These are phyloP conservation scores for Gorgonomyces haynaldii DNA, from an alignment of 192 early-diverging fungal genomes.

Conservation along the genomic window DNA sequence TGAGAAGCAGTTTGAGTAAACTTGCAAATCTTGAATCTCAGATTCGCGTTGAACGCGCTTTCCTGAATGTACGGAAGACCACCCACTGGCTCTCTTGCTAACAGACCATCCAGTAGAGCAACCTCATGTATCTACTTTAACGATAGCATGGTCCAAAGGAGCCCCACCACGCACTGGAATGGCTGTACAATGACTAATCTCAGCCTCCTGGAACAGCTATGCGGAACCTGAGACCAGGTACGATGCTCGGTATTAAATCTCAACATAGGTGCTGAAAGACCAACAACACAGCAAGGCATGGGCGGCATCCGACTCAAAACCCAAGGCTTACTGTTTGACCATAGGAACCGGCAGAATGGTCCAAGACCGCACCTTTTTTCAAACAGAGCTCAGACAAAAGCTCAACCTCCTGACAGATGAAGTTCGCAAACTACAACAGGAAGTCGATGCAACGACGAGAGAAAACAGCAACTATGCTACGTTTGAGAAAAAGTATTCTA, in stretches of 20 bases:
- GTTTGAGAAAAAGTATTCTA: constrained; percentile 45
- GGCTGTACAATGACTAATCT: no score
- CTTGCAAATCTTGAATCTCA: not conserved
- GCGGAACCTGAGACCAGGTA: constrained; percentile 1
- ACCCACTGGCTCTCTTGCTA: constrained; percentile 42
- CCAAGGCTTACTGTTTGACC: not conserved
- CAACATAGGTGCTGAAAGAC: constrained; percentile 38
- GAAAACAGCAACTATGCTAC: constrained; percentile 36
- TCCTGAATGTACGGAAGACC: constrained; percentile 21
- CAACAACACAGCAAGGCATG: constrained; percentile 50
- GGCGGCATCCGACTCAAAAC: constrained; percentile 29
- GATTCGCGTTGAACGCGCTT: not conserved
- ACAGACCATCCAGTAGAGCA: constrained; percentile 37
- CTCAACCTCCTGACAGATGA: constrained; percentile 30
- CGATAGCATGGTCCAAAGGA: constrained; percentile 4
- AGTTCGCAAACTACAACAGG: constrained; percentile 30
- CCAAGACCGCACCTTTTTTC: constrained; percentile 43
- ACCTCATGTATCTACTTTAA: constrained; percentile 12
- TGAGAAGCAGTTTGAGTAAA: constrained; percentile 31
- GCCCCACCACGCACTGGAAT: constrained; percentile 9
- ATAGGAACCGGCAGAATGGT: constrained; percentile 33
- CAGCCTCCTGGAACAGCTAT: no score
- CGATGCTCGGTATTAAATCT: constrained; percentile 2
- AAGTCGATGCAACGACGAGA: constrained; percentile 28
- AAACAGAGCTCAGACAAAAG: constrained; percentile 40